Percentiles rank a stretch among this genome's conserved stretches.
These are phyloP conservation scores for Toxoplasma gondii DNA, from an alignment of 169 alveolate species.

Conservation along the genomic window DNA sequence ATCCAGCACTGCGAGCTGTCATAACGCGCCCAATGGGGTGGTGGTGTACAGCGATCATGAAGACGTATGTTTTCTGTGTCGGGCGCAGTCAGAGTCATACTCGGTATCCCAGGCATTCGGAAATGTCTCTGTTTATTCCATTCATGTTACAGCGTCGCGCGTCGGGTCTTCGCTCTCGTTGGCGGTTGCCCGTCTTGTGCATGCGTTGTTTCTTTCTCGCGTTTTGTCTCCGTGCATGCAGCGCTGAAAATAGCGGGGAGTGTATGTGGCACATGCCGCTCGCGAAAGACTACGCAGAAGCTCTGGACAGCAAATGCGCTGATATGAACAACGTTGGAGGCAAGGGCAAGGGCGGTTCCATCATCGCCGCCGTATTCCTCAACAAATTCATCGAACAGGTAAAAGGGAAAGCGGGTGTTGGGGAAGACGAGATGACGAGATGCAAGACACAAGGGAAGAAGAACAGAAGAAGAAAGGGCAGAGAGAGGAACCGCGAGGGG, in stretches of 20 bases:
- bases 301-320: slow-evolving; percentile 87
- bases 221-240: not conserved
- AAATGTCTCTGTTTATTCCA: too few species aligned
- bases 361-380: slow-evolving; percentile 93
- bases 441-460: not conserved
- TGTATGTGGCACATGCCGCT: slow-evolving; percentile 90
- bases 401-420: not conserved
- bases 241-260: slow-evolving; percentile 82
- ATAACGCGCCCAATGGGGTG: too few species aligned
- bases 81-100: too few species aligned
- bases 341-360: slow-evolving; percentile 78
- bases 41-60: too few species aligned
- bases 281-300: slow-evolving; percentile 81
- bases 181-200: too few species aligned
- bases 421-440: not conserved
- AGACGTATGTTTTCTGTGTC: too few species aligned
- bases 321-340: slow-evolving; percentile 84
- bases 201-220: not conserved
- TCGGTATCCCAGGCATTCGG: too few species aligned
- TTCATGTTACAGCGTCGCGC: too few species aligned
- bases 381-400: slow-evolving; percentile 89
- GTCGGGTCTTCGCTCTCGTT: too few species aligned
- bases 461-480: too few species aligned
- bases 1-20: too few species aligned
- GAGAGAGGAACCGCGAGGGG: not conserved